These are phyloP conservation scores for Fusarium albidum DNA, from an alignment of 2,329 filamentous ascomycete genomes.

Conservation along the genomic window DNA sequence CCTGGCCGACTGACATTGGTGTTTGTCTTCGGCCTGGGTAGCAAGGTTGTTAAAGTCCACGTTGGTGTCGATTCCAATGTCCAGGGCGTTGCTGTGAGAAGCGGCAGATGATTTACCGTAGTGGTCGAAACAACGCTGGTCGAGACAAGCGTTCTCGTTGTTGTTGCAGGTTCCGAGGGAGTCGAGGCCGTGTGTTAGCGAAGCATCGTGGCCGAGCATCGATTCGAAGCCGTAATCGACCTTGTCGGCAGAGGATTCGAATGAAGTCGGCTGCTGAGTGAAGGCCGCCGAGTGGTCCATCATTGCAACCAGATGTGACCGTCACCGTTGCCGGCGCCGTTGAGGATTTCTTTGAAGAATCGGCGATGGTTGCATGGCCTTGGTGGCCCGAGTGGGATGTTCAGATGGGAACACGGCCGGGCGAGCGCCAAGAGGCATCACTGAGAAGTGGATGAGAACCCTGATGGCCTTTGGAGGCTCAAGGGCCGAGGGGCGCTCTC, in stretches of 20 bases:
- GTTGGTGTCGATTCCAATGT: constrained; percentile 31
- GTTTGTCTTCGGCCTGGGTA: constrained; percentile 4
- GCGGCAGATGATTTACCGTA: constrained; percentile 30
- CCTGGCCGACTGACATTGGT: constrained; percentile 11
- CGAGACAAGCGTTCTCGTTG: constrained; percentile 45
- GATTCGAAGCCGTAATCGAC: constrained; percentile 45
- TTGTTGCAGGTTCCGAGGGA: constrained; percentile 41
- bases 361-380: constrained; percentile 15
- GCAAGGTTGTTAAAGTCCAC: constrained; percentile 1
- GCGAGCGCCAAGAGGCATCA: constrained; percentile 29
- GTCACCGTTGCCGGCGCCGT: constrained; percentile 15
- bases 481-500: constrained; percentile 33
- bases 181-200: constrained; percentile 38
- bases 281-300: constrained; percentile 37
- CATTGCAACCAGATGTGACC: constrained; percentile 4
- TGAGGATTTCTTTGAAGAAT: constrained; percentile 16
- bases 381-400: constrained; percentile 28
- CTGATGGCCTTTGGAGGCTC: constrained; percentile 40
- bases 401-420: constrained; percentile 13
- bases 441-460: constrained; percentile 37
- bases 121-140: constrained; percentile 39
- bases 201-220: constrained; percentile 37
- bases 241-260: constrained; percentile 32
- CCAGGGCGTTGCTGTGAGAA: constrained; percentile 17
- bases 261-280: constrained; percentile 27